Conservation (phyloP, 768 basidiomycete genomes). For the Termitomyces sp. region DNA sequence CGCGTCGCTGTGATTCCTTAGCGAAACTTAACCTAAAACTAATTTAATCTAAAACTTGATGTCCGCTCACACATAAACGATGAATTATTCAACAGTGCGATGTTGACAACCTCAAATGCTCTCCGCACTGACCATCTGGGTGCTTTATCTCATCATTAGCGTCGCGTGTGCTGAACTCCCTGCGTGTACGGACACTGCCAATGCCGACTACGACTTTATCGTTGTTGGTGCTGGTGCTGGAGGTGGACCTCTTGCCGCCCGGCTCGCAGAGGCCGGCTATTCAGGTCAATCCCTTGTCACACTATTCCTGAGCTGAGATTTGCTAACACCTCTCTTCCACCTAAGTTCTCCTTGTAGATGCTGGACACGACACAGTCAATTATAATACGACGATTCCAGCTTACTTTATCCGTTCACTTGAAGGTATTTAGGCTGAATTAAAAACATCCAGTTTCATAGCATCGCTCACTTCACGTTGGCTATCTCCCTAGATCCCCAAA, state of each 20-base stretch:
- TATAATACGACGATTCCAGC: constrained; percentile 27
- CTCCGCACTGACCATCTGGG: neutral
- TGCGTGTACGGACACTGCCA: constrained; percentile 7
- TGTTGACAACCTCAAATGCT: neutral
- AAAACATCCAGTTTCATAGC: neutral
- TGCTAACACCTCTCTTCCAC: neutral
- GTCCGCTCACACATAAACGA: neutral
- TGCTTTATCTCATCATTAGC: neutral
- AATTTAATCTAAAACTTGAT: neutral
- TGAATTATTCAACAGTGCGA: neutral
- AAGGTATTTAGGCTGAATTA: constrained; percentile 16
- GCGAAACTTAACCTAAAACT: too few relatives aligned
- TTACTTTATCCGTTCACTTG: constrained; percentile 22
- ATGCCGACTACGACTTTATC: constrained; percentile 23
- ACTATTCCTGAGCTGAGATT: neutral
- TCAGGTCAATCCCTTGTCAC: constrained; percentile 16
- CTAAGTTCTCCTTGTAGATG: constrained; percentile 28
- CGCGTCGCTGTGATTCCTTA: too few relatives aligned
- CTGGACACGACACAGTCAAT: constrained; percentile 24
- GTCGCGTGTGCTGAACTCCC: constrained; percentile 6
- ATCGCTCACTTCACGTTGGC: neutral
- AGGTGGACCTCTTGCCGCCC: constrained; percentile 25
- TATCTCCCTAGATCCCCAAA: constrained; percentile 20
- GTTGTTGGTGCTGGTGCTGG: constrained; percentile 27
- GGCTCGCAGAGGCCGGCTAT: constrained; percentile 23